Evolutionary conservation across 768 basidiomycete genomes (phyloP), one percentile per base, ranked within the genome.

Genomic region (Pisolithus orientalis): DNA sequence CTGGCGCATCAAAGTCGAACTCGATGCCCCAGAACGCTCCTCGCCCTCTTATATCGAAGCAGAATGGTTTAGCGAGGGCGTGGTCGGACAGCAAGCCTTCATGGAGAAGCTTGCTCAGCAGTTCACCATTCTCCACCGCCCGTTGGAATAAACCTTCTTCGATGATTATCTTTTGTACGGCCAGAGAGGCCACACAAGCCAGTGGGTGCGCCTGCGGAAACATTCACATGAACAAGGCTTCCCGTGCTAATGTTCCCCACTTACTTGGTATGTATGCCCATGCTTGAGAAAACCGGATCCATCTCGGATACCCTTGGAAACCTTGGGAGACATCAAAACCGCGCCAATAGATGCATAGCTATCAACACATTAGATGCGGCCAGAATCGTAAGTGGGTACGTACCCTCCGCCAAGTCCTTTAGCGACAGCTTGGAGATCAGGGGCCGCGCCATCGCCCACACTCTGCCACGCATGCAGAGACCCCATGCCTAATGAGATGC

Each of bases 401-500:
- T 65, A 90, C 83, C 92, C 92, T 69, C 90, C 92, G 45, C 90
- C 91, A 6, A 94, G 79, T 13, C 92, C 90, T 66, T 95, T 94
- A 1, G 91, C 93, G 29, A 94, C 76, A 6, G 89, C 87, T 68
- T 94, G 91, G 29, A 94, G 75, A 68, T 94, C 92, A 39, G 93
- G 92, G 14, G 80, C 70, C 37, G 75, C 80, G 25, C 83, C 84
- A 59, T 92, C 89, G 34, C 88, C 89, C 57, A 83, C 84, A 39
- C 80, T 85, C 62, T 94, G 77, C 92, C 91, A 94, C 17, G 81
- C 87, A 62, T 94, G 92, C 42, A 90, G 62, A 7, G 87, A 89
- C 3, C 92, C 92, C 83, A 93, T 89, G 28, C 90, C 87, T 90
- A 55, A 24, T 7, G 42, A 31, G 48, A 39, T 10, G 7, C 11